Percentiles rank a stretch among this genome's conserved stretches.
Conservation (phyloP, 2,329 filamentous ascomycete genomes). For the Laburnicola sp. region DNA sequence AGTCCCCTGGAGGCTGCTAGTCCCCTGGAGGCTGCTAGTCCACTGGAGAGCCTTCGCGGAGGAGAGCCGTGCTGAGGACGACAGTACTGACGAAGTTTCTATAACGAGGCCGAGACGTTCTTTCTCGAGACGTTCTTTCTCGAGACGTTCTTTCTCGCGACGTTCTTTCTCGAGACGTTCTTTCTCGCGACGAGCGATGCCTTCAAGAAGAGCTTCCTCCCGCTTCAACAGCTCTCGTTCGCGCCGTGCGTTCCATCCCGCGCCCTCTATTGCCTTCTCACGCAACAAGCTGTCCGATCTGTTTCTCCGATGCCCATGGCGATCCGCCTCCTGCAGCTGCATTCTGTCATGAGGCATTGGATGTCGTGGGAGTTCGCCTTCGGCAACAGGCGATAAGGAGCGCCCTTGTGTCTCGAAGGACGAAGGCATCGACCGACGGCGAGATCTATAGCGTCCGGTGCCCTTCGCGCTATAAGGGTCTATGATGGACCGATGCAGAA, state of each 20-base stretch:
- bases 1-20: slow-evolving; percentile 16
- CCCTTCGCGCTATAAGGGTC: neutral
- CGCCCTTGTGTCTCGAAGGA: slow-evolving; percentile 4
- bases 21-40: slow-evolving; percentile 15
- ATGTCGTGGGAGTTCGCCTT: slow-evolving; percentile 5
- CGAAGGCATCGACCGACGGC: slow-evolving; percentile 3
- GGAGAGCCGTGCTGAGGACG: slow-evolving; percentile 13
- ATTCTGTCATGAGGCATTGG: neutral
- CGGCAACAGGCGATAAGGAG: slow-evolving; percentile 8
- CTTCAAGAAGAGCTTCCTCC: slow-evolving; percentile 20
- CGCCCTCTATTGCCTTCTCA: slow-evolving; percentile 5
- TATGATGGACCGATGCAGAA: slow-evolving; percentile 7
- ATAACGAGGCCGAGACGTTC: slow-evolving; percentile 12
- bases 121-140: slow-evolving; percentile 7
- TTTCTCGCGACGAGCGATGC: slow-evolving; percentile 13
- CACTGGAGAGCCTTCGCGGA: neutral
- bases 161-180: slow-evolving; percentile 1
- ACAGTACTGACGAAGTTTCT: slow-evolving; percentile 14
- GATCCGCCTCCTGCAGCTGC: neutral
- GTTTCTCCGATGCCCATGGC: neutral
- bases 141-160: slow-evolving; percentile 15
- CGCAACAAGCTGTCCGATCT: neutral
- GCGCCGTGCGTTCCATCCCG: slow-evolving; percentile 25
- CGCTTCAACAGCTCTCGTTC: slow-evolving; percentile 21
- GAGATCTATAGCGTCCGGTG: neutral